Percentiles rank a stretch among this genome's conserved stretches.
phyloP scores from a whole-genome alignment of 1,284 basidiomycete genomes.

The Rhizoctonia solani region DNA sequence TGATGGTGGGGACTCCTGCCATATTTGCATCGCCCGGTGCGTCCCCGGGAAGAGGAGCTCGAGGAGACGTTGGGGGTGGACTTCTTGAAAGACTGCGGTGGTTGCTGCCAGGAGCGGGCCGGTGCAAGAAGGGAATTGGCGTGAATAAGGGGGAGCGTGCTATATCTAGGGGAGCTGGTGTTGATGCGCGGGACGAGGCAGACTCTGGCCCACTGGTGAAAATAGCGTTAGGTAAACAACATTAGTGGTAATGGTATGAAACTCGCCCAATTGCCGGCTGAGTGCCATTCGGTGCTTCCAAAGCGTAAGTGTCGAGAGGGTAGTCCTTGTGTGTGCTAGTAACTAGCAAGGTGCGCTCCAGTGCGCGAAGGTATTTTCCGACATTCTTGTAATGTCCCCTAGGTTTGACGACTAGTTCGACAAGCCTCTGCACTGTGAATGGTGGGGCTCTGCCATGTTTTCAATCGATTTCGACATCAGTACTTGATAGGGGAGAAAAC shows the following conservation, averaged over 20 bases:
- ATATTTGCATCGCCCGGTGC: slow-evolving; percentile 44
- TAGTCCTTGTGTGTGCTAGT: slow-evolving; percentile 79
- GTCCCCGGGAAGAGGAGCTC: slow-evolving; percentile 34
- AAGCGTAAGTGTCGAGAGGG: slow-evolving; percentile 54
- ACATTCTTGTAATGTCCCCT: slow-evolving; percentile 72
- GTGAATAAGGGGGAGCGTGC: slow-evolving; percentile 80
- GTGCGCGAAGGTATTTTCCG: slow-evolving; percentile 89
- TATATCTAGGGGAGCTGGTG: slow-evolving; percentile 48
- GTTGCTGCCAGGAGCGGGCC: slow-evolving; percentile 63
- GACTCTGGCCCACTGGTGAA: slow-evolving; percentile 36
- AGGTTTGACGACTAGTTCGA: slow-evolving; percentile 80
- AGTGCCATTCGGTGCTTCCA: slow-evolving; percentile 44
- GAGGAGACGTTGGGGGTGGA: slow-evolving; percentile 72
- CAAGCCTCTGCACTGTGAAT: slow-evolving; percentile 91
- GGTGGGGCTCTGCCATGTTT: slow-evolving; percentile 63
- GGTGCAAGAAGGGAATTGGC: slow-evolving; percentile 79
- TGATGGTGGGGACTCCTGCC: slow-evolving; percentile 33
- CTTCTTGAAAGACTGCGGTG: slow-evolving; percentile 57
- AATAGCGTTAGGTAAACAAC: neutral
- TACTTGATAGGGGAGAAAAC: slow-evolving; percentile 42
- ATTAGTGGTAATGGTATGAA: neutral
- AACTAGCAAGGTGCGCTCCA: slow-evolving; percentile 84
- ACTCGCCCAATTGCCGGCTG: slow-evolving; percentile 14
- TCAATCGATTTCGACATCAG: slow-evolving; percentile 29
- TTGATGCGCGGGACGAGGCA: slow-evolving; percentile 47